Evolutionary conservation across 2,329 filamentous ascomycete genomes (phyloP).

Genomic region (Biscogniauxia marginata): DNA sequence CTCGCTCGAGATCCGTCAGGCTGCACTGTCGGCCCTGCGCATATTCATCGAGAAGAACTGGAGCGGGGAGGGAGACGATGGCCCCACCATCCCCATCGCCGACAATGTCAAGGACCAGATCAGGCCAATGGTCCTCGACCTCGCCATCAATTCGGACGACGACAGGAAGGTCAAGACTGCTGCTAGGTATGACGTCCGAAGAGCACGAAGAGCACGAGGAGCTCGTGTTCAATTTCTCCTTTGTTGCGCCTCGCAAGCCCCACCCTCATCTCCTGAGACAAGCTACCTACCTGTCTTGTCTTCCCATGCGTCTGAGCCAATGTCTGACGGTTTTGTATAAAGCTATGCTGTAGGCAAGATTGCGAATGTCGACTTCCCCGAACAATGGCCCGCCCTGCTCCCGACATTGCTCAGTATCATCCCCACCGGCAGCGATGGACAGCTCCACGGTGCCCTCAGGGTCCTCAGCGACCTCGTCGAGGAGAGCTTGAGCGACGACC

Average conservation of each 20-base stretch:
- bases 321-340: conserved; percentile 7
- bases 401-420: conserved; percentile 77
- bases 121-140: conserved; percentile 70
- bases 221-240: too few species aligned
- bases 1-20: conserved; percentile 74
- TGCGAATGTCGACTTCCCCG: conserved; percentile 87
- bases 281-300: conserved; percentile 1
- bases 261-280: conserved; percentile 1
- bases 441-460: conserved; percentile 85
- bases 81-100: conserved; percentile 60
- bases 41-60: conserved; percentile 83
- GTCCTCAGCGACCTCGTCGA: conserved; percentile 89
- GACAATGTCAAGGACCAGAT: conserved; percentile 74
- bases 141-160: conserved; percentile 70
- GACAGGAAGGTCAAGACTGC: conserved; percentile 85
- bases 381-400: conserved; percentile 89
- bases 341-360: conserved; percentile 87
- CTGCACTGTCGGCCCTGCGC: conserved; percentile 76
- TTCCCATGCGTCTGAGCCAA: neutral
- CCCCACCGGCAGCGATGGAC: conserved; percentile 69
- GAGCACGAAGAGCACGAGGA: too few species aligned
- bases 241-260: too few species aligned
- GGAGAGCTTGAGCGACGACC: conserved; percentile 87
- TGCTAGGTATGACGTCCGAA: conserved; percentile 65
- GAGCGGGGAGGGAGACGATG: conserved; percentile 73